phyloP scores from a whole-genome alignment of 164 flowering plant species.

The Houttuynia cordata region DNA sequence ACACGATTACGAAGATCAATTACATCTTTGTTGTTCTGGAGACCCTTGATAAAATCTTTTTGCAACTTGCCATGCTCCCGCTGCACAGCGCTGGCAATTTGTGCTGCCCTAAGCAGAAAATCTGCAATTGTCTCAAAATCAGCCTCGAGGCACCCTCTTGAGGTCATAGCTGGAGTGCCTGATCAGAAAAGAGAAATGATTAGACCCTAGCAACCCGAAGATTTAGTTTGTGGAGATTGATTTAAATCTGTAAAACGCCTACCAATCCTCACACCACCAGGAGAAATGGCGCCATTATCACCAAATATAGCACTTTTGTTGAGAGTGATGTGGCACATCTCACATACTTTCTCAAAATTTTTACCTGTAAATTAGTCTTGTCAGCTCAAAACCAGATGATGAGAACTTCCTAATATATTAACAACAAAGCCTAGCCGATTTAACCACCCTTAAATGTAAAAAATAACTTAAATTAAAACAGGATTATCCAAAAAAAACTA shows the following conservation, averaged over 20 bases:
- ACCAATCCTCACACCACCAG: slow-evolving; percentile 92
- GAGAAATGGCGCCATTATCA: slow-evolving; percentile 63
- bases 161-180: slow-evolving; percentile 95
- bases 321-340: slow-evolving; percentile 66
- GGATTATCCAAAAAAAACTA: too few species aligned
- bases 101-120: slow-evolving; percentile 66
- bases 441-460: too few species aligned
- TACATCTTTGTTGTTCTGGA: slow-evolving; percentile 58
- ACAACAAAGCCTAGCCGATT: too few species aligned
- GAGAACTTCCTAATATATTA: too few species aligned
- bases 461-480: too few species aligned
- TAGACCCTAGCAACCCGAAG: not conserved
- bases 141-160: slow-evolving; percentile 80
- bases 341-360: slow-evolving; percentile 73
- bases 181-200: not conserved
- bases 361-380: slow-evolving; percentile 31
- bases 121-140: slow-evolving; percentile 84
- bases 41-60: slow-evolving; percentile 47
- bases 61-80: slow-evolving; percentile 57
- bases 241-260: slow-evolving; percentile 6
- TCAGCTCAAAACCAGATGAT: not conserved
- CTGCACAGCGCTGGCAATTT: slow-evolving; percentile 46
- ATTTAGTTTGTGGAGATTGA: not conserved
- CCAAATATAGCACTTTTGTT: slow-evolving; percentile 75
- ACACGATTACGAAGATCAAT: slow-evolving; percentile 52